Conservation (phyloP, 2,329 filamentous ascomycete species). For the Aspergillus neoniger region DNA sequence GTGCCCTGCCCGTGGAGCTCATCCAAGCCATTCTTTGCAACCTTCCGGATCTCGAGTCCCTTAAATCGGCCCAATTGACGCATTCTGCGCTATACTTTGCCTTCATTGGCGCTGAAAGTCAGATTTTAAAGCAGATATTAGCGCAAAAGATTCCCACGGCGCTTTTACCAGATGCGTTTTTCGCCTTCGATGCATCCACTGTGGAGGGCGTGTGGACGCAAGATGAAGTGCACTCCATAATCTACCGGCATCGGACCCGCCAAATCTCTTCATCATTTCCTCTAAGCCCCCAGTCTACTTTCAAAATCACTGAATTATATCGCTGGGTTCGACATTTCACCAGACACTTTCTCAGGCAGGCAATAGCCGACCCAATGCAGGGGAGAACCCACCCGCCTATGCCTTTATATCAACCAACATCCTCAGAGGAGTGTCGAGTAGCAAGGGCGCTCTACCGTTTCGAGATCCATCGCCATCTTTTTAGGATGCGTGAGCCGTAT, state of each 20-base stretch:
- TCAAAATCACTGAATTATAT: background rate
- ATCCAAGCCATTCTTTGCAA: no score
- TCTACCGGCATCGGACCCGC: background rate
- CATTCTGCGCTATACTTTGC: no score
- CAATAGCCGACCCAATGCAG: background rate
- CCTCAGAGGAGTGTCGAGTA: background rate
- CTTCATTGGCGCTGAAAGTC: no score
- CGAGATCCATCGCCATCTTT: conserved; percentile 10
- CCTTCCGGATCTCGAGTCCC: no score
- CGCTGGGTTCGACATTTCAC: background rate
- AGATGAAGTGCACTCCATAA: background rate
- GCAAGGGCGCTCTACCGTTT: conserved; percentile 10
- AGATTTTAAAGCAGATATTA: no score
- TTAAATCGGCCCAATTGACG: no score
- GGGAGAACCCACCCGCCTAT: background rate
- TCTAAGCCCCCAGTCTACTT: background rate
- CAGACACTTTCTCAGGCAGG: background rate
- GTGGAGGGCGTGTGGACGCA: background rate
- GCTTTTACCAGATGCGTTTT: background rate
- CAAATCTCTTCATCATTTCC: background rate
- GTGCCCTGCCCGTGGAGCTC: no score
- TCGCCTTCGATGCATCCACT: background rate
- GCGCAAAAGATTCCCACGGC: no score
- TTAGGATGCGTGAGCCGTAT: background rate
- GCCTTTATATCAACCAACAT: background rate